Evolutionary conservation across 805 yeast species (phyloP).

Genomic region (Kuraishia ogatae): DNA sequence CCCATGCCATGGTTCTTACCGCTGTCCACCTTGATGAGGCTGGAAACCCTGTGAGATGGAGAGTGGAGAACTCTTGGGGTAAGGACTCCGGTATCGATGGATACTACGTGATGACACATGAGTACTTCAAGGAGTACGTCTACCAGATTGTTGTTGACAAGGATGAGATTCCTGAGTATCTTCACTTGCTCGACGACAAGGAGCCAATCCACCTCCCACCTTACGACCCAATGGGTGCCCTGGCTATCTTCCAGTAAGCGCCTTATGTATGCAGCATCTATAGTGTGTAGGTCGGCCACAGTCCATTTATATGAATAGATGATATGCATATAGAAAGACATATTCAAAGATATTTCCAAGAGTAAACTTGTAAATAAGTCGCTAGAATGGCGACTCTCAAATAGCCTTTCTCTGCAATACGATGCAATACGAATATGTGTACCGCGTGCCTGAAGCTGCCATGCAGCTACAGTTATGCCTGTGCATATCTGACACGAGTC

Average conservation of each 20-base stretch:
- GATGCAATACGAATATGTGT: no score
- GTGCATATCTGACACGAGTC: not conserved
- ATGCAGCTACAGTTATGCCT: not conserved
- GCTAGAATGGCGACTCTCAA: no score
- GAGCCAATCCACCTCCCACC: slow-evolving; percentile 53
- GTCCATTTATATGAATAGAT: not conserved
- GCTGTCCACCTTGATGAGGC: slow-evolving; percentile 67
- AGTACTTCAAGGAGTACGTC: slow-evolving; percentile 67
- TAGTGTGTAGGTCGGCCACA: not conserved
- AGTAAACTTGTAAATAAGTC: no score
- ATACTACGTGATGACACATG: slow-evolving; percentile 62
- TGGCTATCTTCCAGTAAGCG: slow-evolving; percentile 30
- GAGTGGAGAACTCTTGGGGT: slow-evolving; percentile 78
- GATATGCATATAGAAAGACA: not conserved
- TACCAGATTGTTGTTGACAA: slow-evolving; percentile 60
- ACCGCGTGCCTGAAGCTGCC: not conserved
- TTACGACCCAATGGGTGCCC: slow-evolving; percentile 77
- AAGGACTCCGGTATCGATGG: slow-evolving; percentile 60
- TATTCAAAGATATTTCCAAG: no score
- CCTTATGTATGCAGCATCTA: not conserved
- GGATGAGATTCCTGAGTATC: slow-evolving; percentile 34
- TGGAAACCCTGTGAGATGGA: slow-evolving; percentile 57
- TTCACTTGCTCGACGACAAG: slow-evolving; percentile 30
- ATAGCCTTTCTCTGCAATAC: no score
- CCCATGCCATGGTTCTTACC: slow-evolving; percentile 84